Percentiles rank a stretch among this genome's conserved stretches.
Conservation (phyloP, 768 basidiomycete species). For the Glaciozyma antarctica region DNA sequence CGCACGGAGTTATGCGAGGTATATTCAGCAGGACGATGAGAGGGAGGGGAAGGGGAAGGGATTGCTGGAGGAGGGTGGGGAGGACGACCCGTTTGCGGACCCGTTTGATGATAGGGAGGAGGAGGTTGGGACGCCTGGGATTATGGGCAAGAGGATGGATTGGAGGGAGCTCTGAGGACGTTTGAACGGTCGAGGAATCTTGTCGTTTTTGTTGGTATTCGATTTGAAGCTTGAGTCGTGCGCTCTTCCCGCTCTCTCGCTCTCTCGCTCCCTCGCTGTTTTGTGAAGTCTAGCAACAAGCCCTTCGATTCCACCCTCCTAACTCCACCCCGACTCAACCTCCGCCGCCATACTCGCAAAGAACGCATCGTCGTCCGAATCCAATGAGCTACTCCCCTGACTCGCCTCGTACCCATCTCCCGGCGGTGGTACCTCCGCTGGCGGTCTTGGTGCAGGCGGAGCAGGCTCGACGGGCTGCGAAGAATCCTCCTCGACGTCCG, state of each 20-base stretch:
- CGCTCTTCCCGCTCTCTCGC: no score
- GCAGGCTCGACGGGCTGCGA: background rate
- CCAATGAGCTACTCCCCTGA: constrained; percentile 17
- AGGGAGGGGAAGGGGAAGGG: constrained; percentile 19
- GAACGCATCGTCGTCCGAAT: constrained; percentile 26
- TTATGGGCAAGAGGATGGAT: constrained; percentile 39
- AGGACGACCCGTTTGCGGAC: constrained; percentile 78
- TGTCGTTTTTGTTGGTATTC: background rate
- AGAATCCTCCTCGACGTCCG: background rate
- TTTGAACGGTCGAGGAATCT: background rate
- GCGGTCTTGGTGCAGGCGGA: background rate
- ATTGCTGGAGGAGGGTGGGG: constrained; percentile 14
- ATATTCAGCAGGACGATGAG: constrained; percentile 33
- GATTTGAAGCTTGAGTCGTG: background rate
- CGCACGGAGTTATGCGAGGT: constrained; percentile 22
- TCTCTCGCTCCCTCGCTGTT: no score
- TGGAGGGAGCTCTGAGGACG: constrained; percentile 33
- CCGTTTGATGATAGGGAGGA: constrained; percentile 26
- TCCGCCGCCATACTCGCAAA: constrained; percentile 24
- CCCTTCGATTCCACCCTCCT: no score
- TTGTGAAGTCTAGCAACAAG: no score
- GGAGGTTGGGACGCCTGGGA: constrained; percentile 33
- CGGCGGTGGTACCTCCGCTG: background rate
- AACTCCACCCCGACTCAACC: constrained; percentile 16
- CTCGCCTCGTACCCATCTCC: constrained; percentile 5